A percentile compares a stretch with the other conserved stretches of the same genome.
Conservation (phyloP, 176 grass and related monocot genomes). For the Elaeis guineensis region DNA sequence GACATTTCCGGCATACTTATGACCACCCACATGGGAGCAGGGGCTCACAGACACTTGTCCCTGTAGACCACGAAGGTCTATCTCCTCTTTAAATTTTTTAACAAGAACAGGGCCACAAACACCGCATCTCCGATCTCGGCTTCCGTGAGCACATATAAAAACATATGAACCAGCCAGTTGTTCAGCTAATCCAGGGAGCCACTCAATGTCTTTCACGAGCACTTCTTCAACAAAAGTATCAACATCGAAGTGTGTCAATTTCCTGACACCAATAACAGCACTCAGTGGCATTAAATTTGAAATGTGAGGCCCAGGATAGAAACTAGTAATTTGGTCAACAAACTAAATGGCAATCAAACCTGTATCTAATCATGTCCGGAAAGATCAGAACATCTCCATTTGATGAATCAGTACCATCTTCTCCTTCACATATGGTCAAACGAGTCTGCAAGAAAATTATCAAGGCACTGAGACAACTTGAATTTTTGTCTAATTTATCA, state of each 20-base stretch:
- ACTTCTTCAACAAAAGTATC: slow-evolving; percentile 90
- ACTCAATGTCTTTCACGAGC: slow-evolving; percentile 75
- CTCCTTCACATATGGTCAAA: slow-evolving; percentile 95
- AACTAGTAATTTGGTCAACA: too few species aligned
- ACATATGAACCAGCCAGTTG: slow-evolving; percentile 66
- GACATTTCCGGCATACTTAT: slow-evolving; percentile 97
- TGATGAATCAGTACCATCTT: slow-evolving; percentile 79
- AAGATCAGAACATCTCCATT: slow-evolving; percentile 96
- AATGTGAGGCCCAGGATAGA: too few species aligned
- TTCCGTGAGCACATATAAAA: slow-evolving; percentile 83
- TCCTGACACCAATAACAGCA: slow-evolving; percentile 42
- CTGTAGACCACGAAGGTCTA: slow-evolving; percentile 38
- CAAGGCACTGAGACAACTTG: too few species aligned
- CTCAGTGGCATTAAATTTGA: slow-evolving; percentile 11
- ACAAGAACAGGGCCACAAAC: slow-evolving; percentile 81
- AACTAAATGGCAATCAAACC: slow-evolving; percentile 19
- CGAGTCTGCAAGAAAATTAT: slow-evolving; percentile 32
- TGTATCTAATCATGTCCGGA: slow-evolving; percentile 99
- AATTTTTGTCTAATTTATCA: too few species aligned
- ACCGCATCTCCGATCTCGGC: slow-evolving; percentile 85
- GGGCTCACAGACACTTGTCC: slow-evolving; percentile 63
- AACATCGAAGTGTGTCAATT: slow-evolving; percentile 75
- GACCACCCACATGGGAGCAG: slow-evolving; percentile 89
- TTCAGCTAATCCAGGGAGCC: slow-evolving; percentile 62
- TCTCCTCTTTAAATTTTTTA: slow-evolving; percentile 76